A percentile compares a stretch with the other conserved stretches of the same genome.
Evolutionary conservation across 352 stramenopile species (phyloP).

Genomic region (Pythium oligandrum): DNA sequence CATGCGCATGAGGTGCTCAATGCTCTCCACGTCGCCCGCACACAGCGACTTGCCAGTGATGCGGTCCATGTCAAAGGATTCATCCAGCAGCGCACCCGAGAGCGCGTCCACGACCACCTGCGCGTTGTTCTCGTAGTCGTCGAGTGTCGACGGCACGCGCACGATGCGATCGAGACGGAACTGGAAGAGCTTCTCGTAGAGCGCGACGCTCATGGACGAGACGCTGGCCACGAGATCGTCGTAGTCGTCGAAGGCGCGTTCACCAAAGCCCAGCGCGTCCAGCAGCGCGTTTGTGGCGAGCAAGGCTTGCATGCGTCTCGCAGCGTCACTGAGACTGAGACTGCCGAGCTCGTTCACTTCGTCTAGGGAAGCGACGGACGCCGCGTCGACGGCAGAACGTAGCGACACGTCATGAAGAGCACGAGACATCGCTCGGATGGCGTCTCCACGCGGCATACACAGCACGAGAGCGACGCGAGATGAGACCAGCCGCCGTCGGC

Average conservation of each 20-base stretch:
- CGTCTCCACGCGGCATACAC: too few relatives aligned
- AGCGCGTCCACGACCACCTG: constrained; percentile 84
- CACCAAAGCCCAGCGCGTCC: constrained; percentile 67
- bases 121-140: constrained; percentile 86
- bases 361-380: too few relatives aligned
- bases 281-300: constrained; percentile 76
- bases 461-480: too few relatives aligned
- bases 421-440: too few relatives aligned
- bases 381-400: too few relatives aligned
- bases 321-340: constrained; percentile 4
- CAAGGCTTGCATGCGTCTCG: constrained; percentile 19
- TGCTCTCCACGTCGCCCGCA: constrained; percentile 42
- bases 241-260: constrained; percentile 66
- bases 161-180: constrained; percentile 69
- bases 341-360: too few relatives aligned
- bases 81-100: constrained; percentile 58
- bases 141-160: constrained; percentile 44
- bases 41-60: constrained; percentile 58
- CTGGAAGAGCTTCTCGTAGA: constrained; percentile 90
- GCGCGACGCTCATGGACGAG: constrained; percentile 89
- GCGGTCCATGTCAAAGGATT: constrained; percentile 34
- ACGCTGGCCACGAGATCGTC: constrained; percentile 82
- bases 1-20: constrained; percentile 44
- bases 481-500: too few relatives aligned
- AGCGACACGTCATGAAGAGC: too few relatives aligned